Evolutionary conservation across 1,284 basidiomycete genomes (phyloP), one percentile per base, ranked within the genome.

Genomic region (Trichosporon asahii): DNA sequence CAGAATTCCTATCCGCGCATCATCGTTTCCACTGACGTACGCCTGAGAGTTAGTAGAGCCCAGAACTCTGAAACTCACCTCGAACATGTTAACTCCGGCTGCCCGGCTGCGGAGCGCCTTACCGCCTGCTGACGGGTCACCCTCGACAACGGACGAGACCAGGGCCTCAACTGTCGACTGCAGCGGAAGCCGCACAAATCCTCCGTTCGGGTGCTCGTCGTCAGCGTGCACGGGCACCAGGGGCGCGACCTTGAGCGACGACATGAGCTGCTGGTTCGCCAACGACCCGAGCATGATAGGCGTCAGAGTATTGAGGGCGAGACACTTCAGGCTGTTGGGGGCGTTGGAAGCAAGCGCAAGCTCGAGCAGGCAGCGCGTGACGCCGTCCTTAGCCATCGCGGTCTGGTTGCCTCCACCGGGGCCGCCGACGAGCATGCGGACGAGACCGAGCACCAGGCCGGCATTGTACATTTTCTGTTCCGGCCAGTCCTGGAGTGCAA

Each of bases 401-500:
- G 82, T 80, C 72, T 83, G 91, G 78, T 87, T 89, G 75, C 87
- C 86, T 35, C 90, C 90, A 74, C 93, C 92, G 23, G 88, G 88
- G 1, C 88, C 87, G 33, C 92, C 87, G 44, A 88, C 84, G 23
- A 88, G 81, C 76, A 86, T 85, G 61, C 85, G 77, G 6, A 84
- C 91, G 88, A 98, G 89, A 27, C 90, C 90, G 3, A 98, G 84
- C 12, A 94, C 88, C 21, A 95, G 84, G 1, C 88, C 86, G 1
- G 90, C 90, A 77, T 95, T 96, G 64, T 88, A 85, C 21, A 89
- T 83, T 82, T 98, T 98, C 79, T 95, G 94, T 66, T 90, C 88
- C 73, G 95, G 93, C 97, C 97, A 99, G 79, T 95, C 94, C 81
- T 99, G 97, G 44, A 98, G 86, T 0, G 95, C 91, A 82, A 98